A percentile compares a stretch with the other conserved stretches of the same genome.
These are phyloP conservation scores for Clausena lansium DNA, from an alignment of 345 rosid species.

Conservation along the genomic window DNA sequence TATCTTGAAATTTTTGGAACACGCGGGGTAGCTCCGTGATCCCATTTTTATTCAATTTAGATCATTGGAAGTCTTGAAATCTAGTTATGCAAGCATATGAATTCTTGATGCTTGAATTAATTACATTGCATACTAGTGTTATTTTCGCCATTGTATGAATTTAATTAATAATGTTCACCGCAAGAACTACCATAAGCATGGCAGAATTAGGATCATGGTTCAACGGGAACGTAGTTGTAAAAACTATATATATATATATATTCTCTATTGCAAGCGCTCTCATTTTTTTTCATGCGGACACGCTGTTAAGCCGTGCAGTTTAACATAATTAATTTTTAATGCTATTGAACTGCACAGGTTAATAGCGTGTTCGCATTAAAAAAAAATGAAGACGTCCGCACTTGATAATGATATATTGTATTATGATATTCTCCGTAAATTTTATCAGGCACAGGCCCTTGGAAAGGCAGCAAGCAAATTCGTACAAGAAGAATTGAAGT, in stretches of 20 bases:
- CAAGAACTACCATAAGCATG: neutral
- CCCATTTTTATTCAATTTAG: neutral
- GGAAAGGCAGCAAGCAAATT: constrained; percentile 60
- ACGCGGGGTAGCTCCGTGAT: no score
- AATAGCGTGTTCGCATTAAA: neutral
- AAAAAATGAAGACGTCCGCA: no score
- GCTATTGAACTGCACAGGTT: neutral
- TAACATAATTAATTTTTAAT: no score
- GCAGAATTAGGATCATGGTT: neutral
- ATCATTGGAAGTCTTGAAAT: neutral
- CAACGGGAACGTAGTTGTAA: neutral
- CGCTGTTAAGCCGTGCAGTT: no score
- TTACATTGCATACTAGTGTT: no score
- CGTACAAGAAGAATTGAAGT: constrained; percentile 50
- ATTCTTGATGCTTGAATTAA: neutral
- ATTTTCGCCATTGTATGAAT: neutral
- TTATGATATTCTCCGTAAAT: neutral
- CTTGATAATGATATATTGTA: no score
- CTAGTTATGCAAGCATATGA: neutral
- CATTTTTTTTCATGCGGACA: no score
- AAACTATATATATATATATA: no score
- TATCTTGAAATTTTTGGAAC: no score
- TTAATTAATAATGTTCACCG: neutral
- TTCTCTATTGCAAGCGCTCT: no score
- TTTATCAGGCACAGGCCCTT: constrained; percentile 60